Evolutionary conservation across 345 rosid genomes (phyloP).

Genomic region (Carallia pectinifolia): DNA sequence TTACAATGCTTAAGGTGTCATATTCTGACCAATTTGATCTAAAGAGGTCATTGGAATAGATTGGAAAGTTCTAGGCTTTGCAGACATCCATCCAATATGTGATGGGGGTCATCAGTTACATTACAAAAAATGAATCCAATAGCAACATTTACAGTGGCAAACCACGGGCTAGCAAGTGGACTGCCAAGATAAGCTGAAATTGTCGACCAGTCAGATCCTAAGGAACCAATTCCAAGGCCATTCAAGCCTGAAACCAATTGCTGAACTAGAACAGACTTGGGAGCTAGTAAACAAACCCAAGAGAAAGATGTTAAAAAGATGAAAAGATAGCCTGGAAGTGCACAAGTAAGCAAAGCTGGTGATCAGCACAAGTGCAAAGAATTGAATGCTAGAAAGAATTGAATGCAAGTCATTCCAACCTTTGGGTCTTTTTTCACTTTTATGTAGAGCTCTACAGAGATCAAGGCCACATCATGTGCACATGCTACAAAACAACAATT

Average conservation of each 20-base stretch:
- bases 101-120: slow-evolving; percentile 64
- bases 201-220: slow-evolving; percentile 80
- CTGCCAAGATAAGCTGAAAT: slow-evolving; percentile 67
- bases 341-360: slow-evolving; percentile 64
- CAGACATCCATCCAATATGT: slow-evolving; percentile 60
- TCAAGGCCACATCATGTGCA: neutral
- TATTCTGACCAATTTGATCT: slow-evolving; percentile 47
- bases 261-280: slow-evolving; percentile 56
- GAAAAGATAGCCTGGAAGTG: slow-evolving; percentile 64
- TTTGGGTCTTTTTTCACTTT: slow-evolving; percentile 46
- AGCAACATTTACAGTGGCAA: slow-evolving; percentile 65
- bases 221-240: slow-evolving; percentile 73
- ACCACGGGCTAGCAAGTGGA: slow-evolving; percentile 83
- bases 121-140: slow-evolving; percentile 50
- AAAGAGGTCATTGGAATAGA: slow-evolving; percentile 54
- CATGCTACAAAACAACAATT: too few species aligned
- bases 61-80: slow-evolving; percentile 68
- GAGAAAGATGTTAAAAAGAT: slow-evolving; percentile 51
- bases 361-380: slow-evolving; percentile 52
- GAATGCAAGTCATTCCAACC: slow-evolving; percentile 47
- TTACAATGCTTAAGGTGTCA: slow-evolving; percentile 50
- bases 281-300: slow-evolving; percentile 79
- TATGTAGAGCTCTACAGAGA: slow-evolving; percentile 65
- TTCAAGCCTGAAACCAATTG: slow-evolving; percentile 72
- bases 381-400: slow-evolving; percentile 65